Percentiles rank a stretch among this genome's conserved stretches.
Evolutionary conservation across 164 flowering plant genomes (phyloP).

Genomic region (Umbellularia californica): DNA sequence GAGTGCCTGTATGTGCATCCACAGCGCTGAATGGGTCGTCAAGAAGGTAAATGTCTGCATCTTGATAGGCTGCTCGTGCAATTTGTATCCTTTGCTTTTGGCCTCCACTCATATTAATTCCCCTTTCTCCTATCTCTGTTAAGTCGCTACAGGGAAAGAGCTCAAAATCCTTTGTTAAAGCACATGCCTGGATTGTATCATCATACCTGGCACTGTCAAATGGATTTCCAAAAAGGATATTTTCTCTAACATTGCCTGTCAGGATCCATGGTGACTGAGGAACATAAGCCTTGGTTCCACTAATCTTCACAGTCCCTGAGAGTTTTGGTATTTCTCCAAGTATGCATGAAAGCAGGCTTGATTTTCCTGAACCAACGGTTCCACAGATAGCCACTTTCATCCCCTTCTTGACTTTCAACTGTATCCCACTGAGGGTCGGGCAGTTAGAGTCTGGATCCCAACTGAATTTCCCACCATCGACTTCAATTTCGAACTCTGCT

Average conservation of each 20-base stretch:
- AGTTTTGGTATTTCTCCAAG: constrained; percentile 79
- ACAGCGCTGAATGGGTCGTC: constrained; percentile 99
- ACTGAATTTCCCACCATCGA: constrained; percentile 60
- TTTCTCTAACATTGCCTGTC: constrained; percentile 76
- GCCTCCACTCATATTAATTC: constrained; percentile 97
- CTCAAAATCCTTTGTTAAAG: constrained; percentile 82
- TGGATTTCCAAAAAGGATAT: constrained; percentile 70
- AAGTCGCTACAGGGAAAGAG: constrained; percentile 74
- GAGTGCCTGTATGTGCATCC: constrained; percentile 97
- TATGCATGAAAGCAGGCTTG: constrained; percentile 78
- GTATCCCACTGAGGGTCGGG: constrained; percentile 58
- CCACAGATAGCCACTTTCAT: constrained; percentile 96
- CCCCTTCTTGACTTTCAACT: constrained; percentile 63
- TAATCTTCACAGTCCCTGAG: constrained; percentile 64
- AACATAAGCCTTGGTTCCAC: constrained; percentile 91
- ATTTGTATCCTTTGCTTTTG: constrained; percentile 97
- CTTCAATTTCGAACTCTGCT: constrained; percentile 48
- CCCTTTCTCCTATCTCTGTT: constrained; percentile 96
- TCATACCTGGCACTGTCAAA: constrained; percentile 58
- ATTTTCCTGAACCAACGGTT: constrained; percentile 92
- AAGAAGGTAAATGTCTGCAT: constrained; percentile 89
- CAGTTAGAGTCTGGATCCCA: constrained; percentile 55
- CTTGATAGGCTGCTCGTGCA: constrained; percentile 92
- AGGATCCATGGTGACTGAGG: constrained; percentile 96
- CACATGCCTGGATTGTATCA: constrained; percentile 72